A percentile compares a stretch with the other conserved stretches of the same genome.
Evolutionary conservation across 2,329 filamentous ascomycete genomes (phyloP).

Genomic region (Sclerotinia sclerotiorum): DNA sequence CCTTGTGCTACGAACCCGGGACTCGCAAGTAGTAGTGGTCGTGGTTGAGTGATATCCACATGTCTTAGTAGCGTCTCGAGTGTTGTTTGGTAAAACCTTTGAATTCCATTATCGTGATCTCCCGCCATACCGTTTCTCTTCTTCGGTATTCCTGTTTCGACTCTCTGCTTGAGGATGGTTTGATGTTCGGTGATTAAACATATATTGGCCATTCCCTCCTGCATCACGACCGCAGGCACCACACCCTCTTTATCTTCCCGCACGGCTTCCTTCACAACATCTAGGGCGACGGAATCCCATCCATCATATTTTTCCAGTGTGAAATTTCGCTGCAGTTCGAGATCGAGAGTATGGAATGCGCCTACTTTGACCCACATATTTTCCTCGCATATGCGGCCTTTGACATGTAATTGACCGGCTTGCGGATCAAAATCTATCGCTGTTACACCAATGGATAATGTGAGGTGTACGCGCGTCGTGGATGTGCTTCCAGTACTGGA

Average conservation of each 20-base stretch:
- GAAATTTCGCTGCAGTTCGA: conserved; percentile 86
- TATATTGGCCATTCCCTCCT: conserved; percentile 81
- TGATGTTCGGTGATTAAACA: conserved; percentile 80
- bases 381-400: conserved; percentile 63
- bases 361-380: conserved; percentile 68
- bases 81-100: conserved; percentile 75
- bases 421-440: conserved; percentile 69
- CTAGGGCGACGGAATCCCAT: conserved; percentile 87
- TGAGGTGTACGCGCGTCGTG: conserved; percentile 64
- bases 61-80: conserved; percentile 74
- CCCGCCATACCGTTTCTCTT: conserved; percentile 61
- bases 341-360: conserved; percentile 70
- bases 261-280: conserved; percentile 75
- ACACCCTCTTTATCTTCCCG: conserved; percentile 78
- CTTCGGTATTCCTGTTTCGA: conserved; percentile 66
- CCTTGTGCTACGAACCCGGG: conserved; percentile 83
- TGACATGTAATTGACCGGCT: conserved; percentile 66
- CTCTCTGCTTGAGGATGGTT: conserved; percentile 68
- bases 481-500: conserved; percentile 59
- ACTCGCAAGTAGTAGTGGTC: conserved; percentile 79
- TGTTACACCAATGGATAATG: conserved; percentile 64
- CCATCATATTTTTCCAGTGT: conserved; percentile 80
- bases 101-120: conserved; percentile 69
- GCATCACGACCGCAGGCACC: conserved; percentile 88
- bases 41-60: conserved; percentile 68